Conservation (phyloP, 2,329 filamentous ascomycete species). For the Ceratocystiopsis sp. region DNA sequence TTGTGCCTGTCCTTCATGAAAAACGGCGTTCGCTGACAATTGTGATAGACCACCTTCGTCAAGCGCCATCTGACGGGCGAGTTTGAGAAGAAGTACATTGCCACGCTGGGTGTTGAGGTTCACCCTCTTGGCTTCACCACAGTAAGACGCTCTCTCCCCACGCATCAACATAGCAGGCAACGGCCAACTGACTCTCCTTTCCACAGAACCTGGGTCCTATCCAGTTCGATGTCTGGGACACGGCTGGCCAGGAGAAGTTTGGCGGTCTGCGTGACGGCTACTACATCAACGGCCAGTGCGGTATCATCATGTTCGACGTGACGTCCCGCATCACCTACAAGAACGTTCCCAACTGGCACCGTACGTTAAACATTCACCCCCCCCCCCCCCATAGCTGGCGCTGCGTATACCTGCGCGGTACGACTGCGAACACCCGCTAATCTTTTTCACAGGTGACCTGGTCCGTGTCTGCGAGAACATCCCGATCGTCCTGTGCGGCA, state of each 20-base stretch:
- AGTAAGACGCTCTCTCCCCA: constrained; percentile 40
- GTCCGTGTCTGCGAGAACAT: constrained; percentile 99
- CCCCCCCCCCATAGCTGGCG: background rate
- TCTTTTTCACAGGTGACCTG: constrained; percentile 54
- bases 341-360: constrained; percentile 99
- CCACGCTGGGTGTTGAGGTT: constrained; percentile 97
- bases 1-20: no score
- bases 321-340: constrained; percentile 99
- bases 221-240: constrained; percentile 99
- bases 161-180: background rate
- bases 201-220: constrained; percentile 88
- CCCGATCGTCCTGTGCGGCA: constrained; percentile 92
- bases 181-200: constrained; percentile 12
- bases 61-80: constrained; percentile 99
- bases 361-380: constrained; percentile 47
- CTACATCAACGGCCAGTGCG: constrained; percentile 99
- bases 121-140: constrained; percentile 96
- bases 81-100: constrained; percentile 99
- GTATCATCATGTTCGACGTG: constrained; percentile 99
- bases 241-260: constrained; percentile 98
- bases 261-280: constrained; percentile 98
- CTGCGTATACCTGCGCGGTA: no score
- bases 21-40: no score
- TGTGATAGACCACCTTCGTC: constrained; percentile 85
- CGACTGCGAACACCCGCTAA: no score